These are phyloP conservation scores for Singerocomus inundabilis DNA, from an alignment of 1,284 basidiomycete species.

Conservation along the genomic window DNA sequence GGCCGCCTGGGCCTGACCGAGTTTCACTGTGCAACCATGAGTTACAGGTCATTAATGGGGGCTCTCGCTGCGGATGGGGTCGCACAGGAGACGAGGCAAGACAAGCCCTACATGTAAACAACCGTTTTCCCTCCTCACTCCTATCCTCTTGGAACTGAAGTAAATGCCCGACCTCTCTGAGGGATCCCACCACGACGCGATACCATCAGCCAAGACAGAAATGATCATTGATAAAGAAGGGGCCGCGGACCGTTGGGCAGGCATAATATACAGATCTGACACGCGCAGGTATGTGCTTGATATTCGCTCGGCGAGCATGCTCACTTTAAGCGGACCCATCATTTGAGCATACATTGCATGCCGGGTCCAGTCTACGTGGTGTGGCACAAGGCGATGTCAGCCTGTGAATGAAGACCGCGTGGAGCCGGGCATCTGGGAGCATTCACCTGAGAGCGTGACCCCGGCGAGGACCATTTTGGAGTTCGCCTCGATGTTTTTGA, in stretches of 20 bases:
- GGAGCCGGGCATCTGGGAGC: accelerated
- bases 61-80: background rate
- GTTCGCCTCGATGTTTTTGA: slow-evolving; percentile 17
- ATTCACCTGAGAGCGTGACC: slow-evolving; percentile 14
- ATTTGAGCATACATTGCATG: slow-evolving; percentile 24
- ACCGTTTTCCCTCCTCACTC: slow-evolving; percentile 17
- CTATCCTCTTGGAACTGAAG: slow-evolving; percentile 22
- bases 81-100: background rate
- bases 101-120: slow-evolving; percentile 15
- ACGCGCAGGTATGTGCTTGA: slow-evolving; percentile 19
- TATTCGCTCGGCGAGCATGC: slow-evolving; percentile 22
- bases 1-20: slow-evolving; percentile 9
- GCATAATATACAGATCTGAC: slow-evolving; percentile 23
- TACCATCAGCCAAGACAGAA: background rate
- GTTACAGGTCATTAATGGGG: background rate
- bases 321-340: slow-evolving; percentile 25
- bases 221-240: background rate
- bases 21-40: slow-evolving; percentile 6
- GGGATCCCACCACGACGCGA: too few species aligned
- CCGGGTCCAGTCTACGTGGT: slow-evolving; percentile 15
- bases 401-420: background rate
- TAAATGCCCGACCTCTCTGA: slow-evolving; percentile 18
- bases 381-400: background rate
- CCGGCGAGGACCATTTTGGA: slow-evolving; percentile 21
- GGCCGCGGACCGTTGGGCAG: slow-evolving; percentile 19